Conservation (phyloP, 164 flowering plant species). For the Chloranthus sessilifolius region DNA sequence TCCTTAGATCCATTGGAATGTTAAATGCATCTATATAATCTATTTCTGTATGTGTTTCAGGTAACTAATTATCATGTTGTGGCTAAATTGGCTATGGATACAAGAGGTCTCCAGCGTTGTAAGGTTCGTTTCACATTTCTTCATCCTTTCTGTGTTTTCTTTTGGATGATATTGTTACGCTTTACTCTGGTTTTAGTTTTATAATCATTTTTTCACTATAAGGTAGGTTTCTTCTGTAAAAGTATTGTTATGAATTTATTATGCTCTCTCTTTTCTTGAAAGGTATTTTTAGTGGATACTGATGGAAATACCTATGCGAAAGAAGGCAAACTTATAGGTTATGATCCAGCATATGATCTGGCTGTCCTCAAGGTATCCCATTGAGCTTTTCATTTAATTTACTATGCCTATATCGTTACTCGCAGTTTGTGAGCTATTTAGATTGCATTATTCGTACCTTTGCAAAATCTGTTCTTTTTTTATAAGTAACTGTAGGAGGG, state of each 20-base stretch:
- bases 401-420: background rate
- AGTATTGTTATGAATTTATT: background rate
- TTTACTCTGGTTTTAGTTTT: background rate
- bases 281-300: conserved; percentile 63
- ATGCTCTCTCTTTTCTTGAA: background rate
- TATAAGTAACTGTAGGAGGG: too few species aligned
- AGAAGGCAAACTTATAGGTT: conserved; percentile 70
- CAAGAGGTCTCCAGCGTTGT: conserved; percentile 69
- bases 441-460: too few species aligned
- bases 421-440: too few species aligned
- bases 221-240: background rate
- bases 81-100: conserved; percentile 71
- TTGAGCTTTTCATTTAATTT: background rate
- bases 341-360: conserved; percentile 75
- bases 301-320: conserved; percentile 45
- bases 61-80: conserved; percentile 93
- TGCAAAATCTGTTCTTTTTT: too few species aligned
- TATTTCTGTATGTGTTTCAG: conserved; percentile 26
- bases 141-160: too few species aligned
- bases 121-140: conserved; percentile 53
- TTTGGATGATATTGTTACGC: background rate
- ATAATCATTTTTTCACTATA: too few species aligned
- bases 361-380: conserved; percentile 76
- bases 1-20: too few species aligned
- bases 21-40: background rate